Conservation (phyloP, 2,329 filamentous ascomycete genomes). For the Hysterium pulicare region DNA sequence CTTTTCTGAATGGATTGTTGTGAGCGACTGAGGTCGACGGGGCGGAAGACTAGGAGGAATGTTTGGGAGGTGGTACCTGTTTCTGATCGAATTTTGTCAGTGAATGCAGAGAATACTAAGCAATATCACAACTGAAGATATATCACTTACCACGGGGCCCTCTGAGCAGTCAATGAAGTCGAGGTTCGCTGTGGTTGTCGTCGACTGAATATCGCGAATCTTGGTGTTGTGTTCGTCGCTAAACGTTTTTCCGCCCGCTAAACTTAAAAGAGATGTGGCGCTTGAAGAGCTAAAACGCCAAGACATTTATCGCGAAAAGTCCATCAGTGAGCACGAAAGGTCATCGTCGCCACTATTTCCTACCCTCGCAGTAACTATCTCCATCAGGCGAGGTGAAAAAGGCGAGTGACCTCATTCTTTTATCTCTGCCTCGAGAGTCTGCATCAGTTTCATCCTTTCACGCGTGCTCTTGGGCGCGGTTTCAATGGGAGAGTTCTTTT, state of each 20-base stretch:
- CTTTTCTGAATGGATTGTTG: conserved; percentile 20
- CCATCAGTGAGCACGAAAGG: too few relatives aligned
- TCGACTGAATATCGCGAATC: not conserved
- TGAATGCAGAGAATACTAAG: too few relatives aligned
- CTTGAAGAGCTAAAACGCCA: too few relatives aligned
- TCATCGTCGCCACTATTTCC: not conserved
- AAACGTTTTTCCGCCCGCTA: not conserved
- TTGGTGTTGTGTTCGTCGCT: not conserved
- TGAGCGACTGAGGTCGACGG: conserved; percentile 17
- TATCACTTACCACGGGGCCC: too few relatives aligned
- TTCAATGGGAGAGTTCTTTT: conserved; percentile 7
- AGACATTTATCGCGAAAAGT: conserved; percentile 1
- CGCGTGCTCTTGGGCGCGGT: conserved; percentile 10
- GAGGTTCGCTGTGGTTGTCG: not conserved
- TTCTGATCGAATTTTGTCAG: too few relatives aligned
- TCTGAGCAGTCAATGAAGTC: too few relatives aligned
- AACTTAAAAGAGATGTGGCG: too few relatives aligned
- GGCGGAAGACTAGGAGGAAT: conserved; percentile 1
- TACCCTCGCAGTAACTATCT: conserved; percentile 6
- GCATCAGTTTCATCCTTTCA: not conserved
- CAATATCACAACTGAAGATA: too few relatives aligned
- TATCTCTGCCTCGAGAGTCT: not conserved
- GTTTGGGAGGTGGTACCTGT: too few relatives aligned
- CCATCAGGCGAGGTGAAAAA: conserved; percentile 9
- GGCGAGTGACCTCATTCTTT: not conserved